Evolutionary conservation across 352 stramenopile genomes (phyloP), one percentile per base, ranked within the genome.

Genomic region (Phytophthora quininea): DNA sequence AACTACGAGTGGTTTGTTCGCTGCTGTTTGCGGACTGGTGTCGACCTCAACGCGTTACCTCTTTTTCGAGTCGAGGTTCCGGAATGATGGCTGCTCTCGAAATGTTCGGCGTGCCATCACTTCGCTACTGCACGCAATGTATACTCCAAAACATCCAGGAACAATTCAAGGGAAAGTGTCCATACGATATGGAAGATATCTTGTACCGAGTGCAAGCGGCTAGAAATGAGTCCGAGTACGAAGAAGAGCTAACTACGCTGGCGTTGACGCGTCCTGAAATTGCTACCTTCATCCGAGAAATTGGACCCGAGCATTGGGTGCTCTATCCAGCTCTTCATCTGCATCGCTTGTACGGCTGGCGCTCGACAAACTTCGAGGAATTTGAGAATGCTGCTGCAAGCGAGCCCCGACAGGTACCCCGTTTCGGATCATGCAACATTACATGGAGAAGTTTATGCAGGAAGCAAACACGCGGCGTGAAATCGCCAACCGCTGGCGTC

Each of bases 371-470:
- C 29, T 73, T 73, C 31, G 59, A 62, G 9, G 67, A 67, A 30
- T 62, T 45, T 3, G 35, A 67, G 46, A 67, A 70, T 32, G 46
- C 9, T 38, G 51, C 37, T 27, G 56, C 61, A 10, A 9, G 50
- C 6, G 47, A 43, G 2, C 24, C 43, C 15, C 47, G 60, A 1
- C n/a, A 38, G 29, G 56, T 60, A 51, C 37, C 54, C 11, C 33
- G 55, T 2, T 69, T 61, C 19, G 43, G 50, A 11, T 43, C 69
- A 55, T 74, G 29, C 29, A 54, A 19, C 30, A 59, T n/a, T 69
- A 66, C 47, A 70, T 70, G 50, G 57, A 60, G 30, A 60, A 67
- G 40, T 74, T 69, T 6, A 74, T 74, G 67, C 35, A 42, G 0
- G 37, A 61, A 6, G 40, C 54, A 3, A 53, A 52, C 31, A 12